Evolutionary conservation across 208 protist species (phyloP).

Genomic region (Acanthamoeba culbertsoni): DNA sequence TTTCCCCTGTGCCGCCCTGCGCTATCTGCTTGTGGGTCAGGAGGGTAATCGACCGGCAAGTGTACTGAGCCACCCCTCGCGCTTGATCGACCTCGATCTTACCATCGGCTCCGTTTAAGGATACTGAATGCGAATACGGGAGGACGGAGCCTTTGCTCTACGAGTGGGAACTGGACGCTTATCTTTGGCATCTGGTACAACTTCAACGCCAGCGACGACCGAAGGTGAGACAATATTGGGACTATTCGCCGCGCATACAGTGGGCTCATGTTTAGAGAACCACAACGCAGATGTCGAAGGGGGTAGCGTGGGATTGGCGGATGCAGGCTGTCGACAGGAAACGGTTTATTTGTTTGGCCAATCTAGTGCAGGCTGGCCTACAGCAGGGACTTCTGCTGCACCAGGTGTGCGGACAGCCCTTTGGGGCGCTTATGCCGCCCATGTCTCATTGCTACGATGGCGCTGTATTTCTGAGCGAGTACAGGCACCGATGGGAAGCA

Average conservation of each 20-base stretch:
- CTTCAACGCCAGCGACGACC: neutral
- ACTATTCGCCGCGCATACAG: neutral
- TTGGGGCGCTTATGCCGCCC: neutral
- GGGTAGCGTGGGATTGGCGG: neutral
- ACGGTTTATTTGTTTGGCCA: neutral
- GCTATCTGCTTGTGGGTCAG: neutral
- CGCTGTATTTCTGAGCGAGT: neutral
- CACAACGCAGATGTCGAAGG: neutral
- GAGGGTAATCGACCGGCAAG: neutral
- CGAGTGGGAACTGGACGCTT: slow-evolving; percentile 12
- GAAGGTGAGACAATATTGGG: neutral
- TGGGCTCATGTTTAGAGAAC: neutral
- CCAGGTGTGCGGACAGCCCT: neutral
- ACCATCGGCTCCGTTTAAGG: too few relatives aligned
- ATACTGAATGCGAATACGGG: neutral
- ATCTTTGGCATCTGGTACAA: neutral
- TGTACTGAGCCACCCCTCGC: too few relatives aligned
- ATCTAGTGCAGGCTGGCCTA: neutral
- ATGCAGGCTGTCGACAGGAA: neutral
- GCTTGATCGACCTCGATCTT: neutral
- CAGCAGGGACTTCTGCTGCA: neutral
- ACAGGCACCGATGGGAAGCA: neutral
- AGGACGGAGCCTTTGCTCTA: neutral
- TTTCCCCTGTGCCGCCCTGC: neutral
- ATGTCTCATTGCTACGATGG: neutral